Percentiles rank a stretch among this genome's conserved stretches.
phyloP scores from a whole-genome alignment of 1,139 yeast genomes.

The Pichia sp. region DNA sequence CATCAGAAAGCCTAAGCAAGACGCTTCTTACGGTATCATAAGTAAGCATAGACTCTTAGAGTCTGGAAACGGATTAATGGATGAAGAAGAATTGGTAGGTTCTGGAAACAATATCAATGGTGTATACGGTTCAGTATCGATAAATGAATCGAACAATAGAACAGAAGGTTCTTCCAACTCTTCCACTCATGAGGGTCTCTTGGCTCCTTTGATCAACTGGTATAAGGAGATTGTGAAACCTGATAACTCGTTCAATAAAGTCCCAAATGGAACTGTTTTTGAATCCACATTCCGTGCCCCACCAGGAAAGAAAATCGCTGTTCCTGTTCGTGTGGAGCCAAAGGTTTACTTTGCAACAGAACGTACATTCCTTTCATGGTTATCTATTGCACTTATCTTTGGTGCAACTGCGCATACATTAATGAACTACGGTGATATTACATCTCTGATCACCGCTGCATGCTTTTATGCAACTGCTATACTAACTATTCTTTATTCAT shows the following conservation, averaged over 20 bases:
- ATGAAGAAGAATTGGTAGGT: conserved; percentile 48
- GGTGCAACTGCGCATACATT: conserved; percentile 72
- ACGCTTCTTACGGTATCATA: conserved; percentile 58
- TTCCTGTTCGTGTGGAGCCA: conserved; percentile 80
- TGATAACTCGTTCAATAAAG: conserved; percentile 56
- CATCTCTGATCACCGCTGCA: conserved; percentile 76
- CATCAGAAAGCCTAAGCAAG: conserved; percentile 80
- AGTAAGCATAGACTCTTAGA: conserved; percentile 28
- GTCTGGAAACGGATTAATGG: conserved; percentile 39
- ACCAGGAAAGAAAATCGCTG: conserved; percentile 68
- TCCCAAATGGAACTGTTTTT: conserved; percentile 78
- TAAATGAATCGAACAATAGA: conserved; percentile 29
- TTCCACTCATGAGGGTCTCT: conserved; percentile 15
- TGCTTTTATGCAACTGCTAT: conserved; percentile 87
- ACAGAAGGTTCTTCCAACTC: conserved; percentile 23
- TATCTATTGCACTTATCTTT: conserved; percentile 66
- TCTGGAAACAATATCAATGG: conserved; percentile 1
- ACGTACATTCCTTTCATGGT: conserved; percentile 75
- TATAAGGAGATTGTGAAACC: conserved; percentile 23
- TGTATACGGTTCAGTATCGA: conserved; percentile 37
- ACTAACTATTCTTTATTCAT: conserved; percentile 68
- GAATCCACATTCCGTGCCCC: conserved; percentile 66
- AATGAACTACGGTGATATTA: conserved; percentile 62
- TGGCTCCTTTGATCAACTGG: conserved; percentile 19
- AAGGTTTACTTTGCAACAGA: conserved; percentile 83